These are phyloP conservation scores for Boletus edulis DNA, from an alignment of 768 basidiomycete genomes.

Conservation along the genomic window DNA sequence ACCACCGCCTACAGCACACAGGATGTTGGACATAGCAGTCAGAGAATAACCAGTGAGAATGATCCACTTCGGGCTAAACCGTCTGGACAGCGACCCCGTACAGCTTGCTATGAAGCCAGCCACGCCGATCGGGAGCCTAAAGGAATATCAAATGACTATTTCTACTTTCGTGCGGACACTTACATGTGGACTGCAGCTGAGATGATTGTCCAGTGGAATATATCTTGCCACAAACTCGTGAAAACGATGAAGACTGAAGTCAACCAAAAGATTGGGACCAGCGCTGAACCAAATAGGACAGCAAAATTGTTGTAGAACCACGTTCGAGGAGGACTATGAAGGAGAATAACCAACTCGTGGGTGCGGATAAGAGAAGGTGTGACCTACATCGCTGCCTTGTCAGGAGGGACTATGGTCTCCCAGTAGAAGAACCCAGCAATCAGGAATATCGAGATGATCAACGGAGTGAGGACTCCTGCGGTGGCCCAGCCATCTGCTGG, in stretches of 20 bases:
- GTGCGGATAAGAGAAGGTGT: not conserved
- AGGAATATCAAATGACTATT: not conserved
- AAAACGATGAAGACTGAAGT: conserved; percentile 31
- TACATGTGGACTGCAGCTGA: conserved; percentile 40
- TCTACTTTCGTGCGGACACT: conserved; percentile 3
- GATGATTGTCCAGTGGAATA: conserved; percentile 41
- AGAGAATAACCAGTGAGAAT: conserved; percentile 42
- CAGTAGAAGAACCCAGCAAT: conserved; percentile 47
- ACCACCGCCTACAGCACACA: not conserved
- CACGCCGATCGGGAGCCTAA: conserved; percentile 42
- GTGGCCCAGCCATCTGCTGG: conserved; percentile 49
- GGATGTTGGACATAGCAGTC: conserved; percentile 35
- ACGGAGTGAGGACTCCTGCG: conserved; percentile 42
- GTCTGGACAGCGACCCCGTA: conserved; percentile 38
- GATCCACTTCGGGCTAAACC: conserved; percentile 41
- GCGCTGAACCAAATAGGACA: conserved; percentile 35
- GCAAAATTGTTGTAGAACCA: conserved; percentile 44
- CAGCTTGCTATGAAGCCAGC: conserved; percentile 36
- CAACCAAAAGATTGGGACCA: conserved; percentile 46
- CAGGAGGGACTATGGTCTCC: conserved; percentile 40
- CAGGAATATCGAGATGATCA: conserved; percentile 44
- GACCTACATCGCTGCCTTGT: conserved; percentile 43
- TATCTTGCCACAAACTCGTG: conserved; percentile 38
- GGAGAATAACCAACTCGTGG: not conserved
- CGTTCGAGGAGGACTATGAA: conserved; percentile 37